Evolutionary conservation across 352 stramenopile genomes (phyloP), one percentile per base, ranked within the genome.

Genomic region (Globisporangium megalacanthum): DNA sequence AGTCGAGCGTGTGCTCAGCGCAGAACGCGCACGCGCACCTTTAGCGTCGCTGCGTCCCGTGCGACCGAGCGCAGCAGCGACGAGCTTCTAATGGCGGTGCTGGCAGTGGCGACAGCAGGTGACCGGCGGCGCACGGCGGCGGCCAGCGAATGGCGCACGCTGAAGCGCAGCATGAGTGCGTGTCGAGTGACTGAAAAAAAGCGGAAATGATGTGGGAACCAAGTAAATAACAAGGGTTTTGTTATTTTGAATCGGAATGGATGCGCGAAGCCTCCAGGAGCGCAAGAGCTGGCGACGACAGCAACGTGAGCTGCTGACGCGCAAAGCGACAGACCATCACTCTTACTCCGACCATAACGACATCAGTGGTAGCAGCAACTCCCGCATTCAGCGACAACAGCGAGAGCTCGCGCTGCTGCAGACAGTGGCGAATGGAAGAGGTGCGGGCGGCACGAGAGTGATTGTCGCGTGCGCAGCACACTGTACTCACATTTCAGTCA

Each of bases 371-470:
- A n/a, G 17, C 42, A 25, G 19, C 44, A 49, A 22, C 44, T 20
- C 19, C 3, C n/a, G 19, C 19, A 22, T 7, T 20, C 44, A 22
- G 10, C 44, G 14, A 14, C 44, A 49, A 11, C n/a, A 49, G 44
- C 44, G 44, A 36, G 60, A 48, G 31, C 20, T 72, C 11, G 45
- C 39, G 19, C 64, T 74, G 10, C 14, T 79, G 6, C 56, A 71
- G 35, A 6, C 37, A 0, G 31, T 75, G 36, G 71, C 64, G 7
- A 39, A 42, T 19, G 66, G 65, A 60, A 41, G 53, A 64, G 75
- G 72, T 82, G 48, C 20, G 15, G 9, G 4, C 4, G 35, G n/a
- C n/a, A 4, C 13, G 14, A 14, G 6, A 8, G 17, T 54, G 22
- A 42, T 6, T 29, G 44, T 13, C n/a, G 22, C n/a, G 2, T n/a